Evolutionary conservation across 345 rosid species (phyloP).

Genomic region (Zanthoxylum bungeanum): DNA sequence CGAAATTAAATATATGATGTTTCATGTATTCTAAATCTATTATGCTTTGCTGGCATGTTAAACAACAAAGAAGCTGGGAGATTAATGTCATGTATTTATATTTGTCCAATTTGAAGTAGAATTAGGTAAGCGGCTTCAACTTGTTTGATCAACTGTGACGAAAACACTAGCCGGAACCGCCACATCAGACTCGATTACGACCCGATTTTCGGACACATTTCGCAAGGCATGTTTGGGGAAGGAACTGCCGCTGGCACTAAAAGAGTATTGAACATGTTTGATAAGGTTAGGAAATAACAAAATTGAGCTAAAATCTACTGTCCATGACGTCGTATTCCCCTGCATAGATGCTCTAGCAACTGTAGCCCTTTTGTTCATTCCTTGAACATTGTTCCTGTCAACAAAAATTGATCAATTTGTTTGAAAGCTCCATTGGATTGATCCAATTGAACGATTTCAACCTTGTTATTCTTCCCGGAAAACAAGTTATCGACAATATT

Average conservation of each 20-base stretch:
- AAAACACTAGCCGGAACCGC: slow-evolving; percentile 50
- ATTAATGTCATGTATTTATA: not conserved
- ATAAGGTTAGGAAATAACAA: slow-evolving; percentile 70
- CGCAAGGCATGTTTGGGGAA: slow-evolving; percentile 62
- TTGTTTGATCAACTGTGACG: slow-evolving; percentile 58
- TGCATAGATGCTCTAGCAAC: slow-evolving; percentile 45
- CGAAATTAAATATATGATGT: not conserved
- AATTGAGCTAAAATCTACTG: slow-evolving; percentile 54
- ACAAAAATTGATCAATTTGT: slow-evolving; percentile 56
- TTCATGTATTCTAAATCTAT: not conserved
- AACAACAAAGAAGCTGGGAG: not conserved
- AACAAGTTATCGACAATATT: slow-evolving; percentile 85
- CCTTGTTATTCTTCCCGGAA: slow-evolving; percentile 49
- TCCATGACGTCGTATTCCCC: slow-evolving; percentile 72
- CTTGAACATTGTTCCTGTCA: slow-evolving; percentile 64
- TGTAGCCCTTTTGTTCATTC: slow-evolving; percentile 66
- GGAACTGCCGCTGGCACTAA: slow-evolving; percentile 27
- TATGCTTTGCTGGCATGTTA: not conserved
- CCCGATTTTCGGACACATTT: slow-evolving; percentile 53
- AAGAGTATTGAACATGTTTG: slow-evolving; percentile 62
- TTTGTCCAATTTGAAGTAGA: not conserved
- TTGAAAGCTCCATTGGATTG: slow-evolving; percentile 43
- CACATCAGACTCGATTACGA: slow-evolving; percentile 55
- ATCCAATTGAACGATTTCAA: slow-evolving; percentile 67
- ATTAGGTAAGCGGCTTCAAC: not conserved